These are phyloP conservation scores for Tuctoria greenei DNA, from an alignment of 176 grass and related monocot genomes.

Conservation along the genomic window DNA sequence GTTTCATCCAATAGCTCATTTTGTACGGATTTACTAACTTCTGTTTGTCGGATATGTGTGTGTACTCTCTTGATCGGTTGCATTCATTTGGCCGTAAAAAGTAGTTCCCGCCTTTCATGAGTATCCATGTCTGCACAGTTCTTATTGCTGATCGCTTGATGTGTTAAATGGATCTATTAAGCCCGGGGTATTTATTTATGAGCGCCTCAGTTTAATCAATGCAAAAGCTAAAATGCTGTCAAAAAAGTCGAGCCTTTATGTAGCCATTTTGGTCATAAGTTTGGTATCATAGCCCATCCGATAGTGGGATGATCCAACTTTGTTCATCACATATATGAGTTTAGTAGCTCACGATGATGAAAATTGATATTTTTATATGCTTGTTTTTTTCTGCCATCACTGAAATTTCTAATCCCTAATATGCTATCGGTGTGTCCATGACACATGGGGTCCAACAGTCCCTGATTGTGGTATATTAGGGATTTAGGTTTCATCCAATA, in stretches of 20 bases:
- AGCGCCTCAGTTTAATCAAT: background rate
- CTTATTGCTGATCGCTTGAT: background rate
- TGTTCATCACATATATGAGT: too few species aligned
- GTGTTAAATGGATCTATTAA: background rate
- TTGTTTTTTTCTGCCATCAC: too few species aligned
- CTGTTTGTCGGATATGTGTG: background rate
- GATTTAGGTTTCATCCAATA: too few species aligned
- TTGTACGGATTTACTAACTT: background rate
- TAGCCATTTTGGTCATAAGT: background rate
- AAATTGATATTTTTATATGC: too few species aligned
- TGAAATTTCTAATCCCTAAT: too few species aligned
- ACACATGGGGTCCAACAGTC: too few species aligned
- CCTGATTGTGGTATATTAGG: too few species aligned
- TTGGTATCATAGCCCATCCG: background rate
- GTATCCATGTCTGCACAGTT: background rate
- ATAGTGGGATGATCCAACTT: background rate
- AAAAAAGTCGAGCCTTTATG: background rate
- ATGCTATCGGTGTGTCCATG: too few species aligned
- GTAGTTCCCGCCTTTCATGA: constrained; percentile 6
- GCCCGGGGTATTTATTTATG: background rate
- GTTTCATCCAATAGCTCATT: too few species aligned
- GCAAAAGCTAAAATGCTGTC: background rate
- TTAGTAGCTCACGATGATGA: too few species aligned
- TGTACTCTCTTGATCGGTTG: constrained; percentile 1
- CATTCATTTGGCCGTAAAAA: constrained; percentile 21